Evolutionary conservation across 306 rosid species (phyloP), one percentile per base, ranked within the genome.

Genomic region (Medicago arabica): DNA sequence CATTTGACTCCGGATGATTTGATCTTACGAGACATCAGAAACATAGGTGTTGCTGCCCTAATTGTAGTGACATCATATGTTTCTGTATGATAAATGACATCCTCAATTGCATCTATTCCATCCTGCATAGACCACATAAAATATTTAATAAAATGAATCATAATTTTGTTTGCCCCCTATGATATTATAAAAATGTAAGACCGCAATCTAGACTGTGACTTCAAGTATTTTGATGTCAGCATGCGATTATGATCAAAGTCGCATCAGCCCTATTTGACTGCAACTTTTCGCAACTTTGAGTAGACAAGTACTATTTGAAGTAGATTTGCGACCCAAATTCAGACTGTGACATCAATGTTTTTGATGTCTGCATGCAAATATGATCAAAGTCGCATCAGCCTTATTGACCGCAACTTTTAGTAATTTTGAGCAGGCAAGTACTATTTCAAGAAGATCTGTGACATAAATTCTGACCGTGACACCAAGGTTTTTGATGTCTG

Each of bases 1-100:
- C 81, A 78, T 80, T 96, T 96, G 40, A 96, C 99, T 51, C 99
- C 99, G 1, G 91, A 79, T 0, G 99, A 90, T 79, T 96, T 90
- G 12, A 96, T 96, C 87, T 96, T 96, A 43, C 97, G 79, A 5
- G 99, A 85, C 99, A 96, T 90, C 1, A 96, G 92, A 80, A 92
- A 96, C 99, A 96, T 96, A 3, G 99, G 99, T 25, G 96, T 96
- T 85, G 96, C 89, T 5, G 99, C 96, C 69, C 99, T 90, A 36
- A 96, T 88, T 4, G 99, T 92, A 1, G 99, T 92, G 4, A 96
- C 99, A 81, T 96, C 99, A 65, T 92, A 92, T 47, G 99, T 90
- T 78, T 96, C 98, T 47, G 89, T 34, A 67, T 96, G 98, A 77
- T 92, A 96, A 25, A 96, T 96, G 31, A 96, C 98, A 2, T 96